Base-by-base conservation (phyloP, 2,329 filamentous ascomycete genomes). In the Aphanoascus verrucosus region DNA sequence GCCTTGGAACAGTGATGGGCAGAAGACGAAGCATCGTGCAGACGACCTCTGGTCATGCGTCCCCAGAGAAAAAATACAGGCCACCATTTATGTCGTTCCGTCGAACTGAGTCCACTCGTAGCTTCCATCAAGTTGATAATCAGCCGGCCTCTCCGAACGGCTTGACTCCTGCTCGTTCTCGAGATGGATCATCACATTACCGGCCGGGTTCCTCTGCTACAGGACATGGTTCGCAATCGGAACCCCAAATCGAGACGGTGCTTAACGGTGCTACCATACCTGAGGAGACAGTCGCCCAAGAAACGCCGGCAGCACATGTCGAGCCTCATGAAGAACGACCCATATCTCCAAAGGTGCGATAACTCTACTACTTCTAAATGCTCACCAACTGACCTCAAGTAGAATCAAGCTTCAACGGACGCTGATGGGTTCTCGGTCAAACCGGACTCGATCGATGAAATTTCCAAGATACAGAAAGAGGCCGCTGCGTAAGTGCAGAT, bases 1-100 rank as follows among this genome's bases (percentile, higher is more conserved):
- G 72, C 52, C 63, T 75, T 23, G 72, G 72, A 31, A 75, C 72
- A 3, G 72, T 74, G 17, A 74, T 75, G 71, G 68, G 69, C 43
- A 62, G 72, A 47, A 66, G 72, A 53, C 74, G 73, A 62, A 74
- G 71, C 56, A 61, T 70, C 43, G 65, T 67, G 9, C 60, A 65
- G 20, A 63, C 69, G n/a, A 63, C 67, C 9, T 63, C 62, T 20
- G 62, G 62, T 31, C 60, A 58, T 17, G 46, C 53, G 31, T 19
- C 60, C 15, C 55, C 61, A 35, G 62, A 74, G 42, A 73, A 69
- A 57, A 73, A 72, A 54, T 65, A 66, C 43, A 67, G 70, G 35
- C 67, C 65, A 46, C 70, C 71, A 15, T 74, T 74, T 59, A 63
- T 54, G 7, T 34, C 57, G 9, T 59, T 59, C 46, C 56, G 58